A percentile compares a stretch with the other conserved stretches of the same genome.
These are phyloP conservation scores for Monosporascus ibericus DNA, from an alignment of 2,329 filamentous ascomycete genomes.

Conservation along the genomic window DNA sequence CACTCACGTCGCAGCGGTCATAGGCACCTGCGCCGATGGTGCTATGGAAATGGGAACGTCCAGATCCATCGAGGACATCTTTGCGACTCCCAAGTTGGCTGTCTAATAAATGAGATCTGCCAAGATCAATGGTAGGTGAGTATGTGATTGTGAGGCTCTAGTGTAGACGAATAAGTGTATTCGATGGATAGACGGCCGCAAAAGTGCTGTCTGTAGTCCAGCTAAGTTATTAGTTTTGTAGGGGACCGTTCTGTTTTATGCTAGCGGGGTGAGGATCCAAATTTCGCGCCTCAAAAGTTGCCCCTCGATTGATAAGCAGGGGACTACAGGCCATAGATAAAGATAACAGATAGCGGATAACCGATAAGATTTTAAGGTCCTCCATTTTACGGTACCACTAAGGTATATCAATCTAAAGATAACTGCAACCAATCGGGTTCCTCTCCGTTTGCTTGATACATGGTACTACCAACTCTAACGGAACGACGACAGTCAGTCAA, in stretches of 20 bases:
- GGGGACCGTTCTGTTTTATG: not conserved
- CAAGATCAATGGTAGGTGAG: constrained; percentile 9
- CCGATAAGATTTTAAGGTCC: not conserved
- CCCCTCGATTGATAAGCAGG: constrained; percentile 19
- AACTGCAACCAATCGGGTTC: no score
- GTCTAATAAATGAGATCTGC: not conserved
- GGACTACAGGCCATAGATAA: not conserved
- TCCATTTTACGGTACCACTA: not conserved
- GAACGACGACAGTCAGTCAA: no score
- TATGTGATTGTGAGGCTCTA: constrained; percentile 1
- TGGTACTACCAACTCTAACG: no score
- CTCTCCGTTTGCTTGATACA: no score
- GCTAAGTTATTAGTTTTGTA: not conserved
- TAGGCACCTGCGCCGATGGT: constrained; percentile 17
- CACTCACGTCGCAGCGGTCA: constrained; percentile 47
- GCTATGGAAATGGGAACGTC: constrained; percentile 47
- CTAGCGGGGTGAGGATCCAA: not conserved
- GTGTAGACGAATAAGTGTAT: not conserved
- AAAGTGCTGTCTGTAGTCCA: not conserved
- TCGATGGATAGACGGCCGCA: constrained; percentile 12
- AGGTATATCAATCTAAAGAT: no score
- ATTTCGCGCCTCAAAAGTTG: constrained; percentile 4
- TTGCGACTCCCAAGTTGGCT: constrained; percentile 12
- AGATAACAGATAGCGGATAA: not conserved
- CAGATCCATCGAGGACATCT: constrained; percentile 54